Evolutionary conservation across 352 stramenopile genomes (phyloP), one percentile per base, ranked within the genome.

Genomic region (Pythium oligandrum): DNA sequence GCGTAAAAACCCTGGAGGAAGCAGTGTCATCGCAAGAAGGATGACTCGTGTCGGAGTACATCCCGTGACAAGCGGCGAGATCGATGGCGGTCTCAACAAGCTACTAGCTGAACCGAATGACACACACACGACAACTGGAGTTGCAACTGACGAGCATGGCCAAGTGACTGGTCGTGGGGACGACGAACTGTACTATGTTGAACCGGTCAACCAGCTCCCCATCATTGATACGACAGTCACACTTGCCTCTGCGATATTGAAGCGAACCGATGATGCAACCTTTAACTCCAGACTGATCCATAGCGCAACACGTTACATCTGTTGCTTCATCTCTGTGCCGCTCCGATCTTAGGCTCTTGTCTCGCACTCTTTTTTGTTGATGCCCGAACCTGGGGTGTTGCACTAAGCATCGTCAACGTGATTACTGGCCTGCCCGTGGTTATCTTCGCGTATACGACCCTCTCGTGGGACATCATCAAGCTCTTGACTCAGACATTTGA

Each of bases 381-480:
- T 1, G 44, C 51, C 26, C 8, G 48, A 3, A 17, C 55, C 0
- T 39, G 10, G n/a, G 46, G 46, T 11, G 55, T 3, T 4, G 40
- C 34, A 4, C 30, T 55, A 37, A 51, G 48, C 31, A 57, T 43
- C 43, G 31, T 62, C 48, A 55, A 49, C 4, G 55, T 26, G 11
- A 42, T 47, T 5, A 57, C 40, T 3, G 48, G 48, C 2, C 32
- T 44, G 4, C 32, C 56, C 8, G 42, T 62, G 4, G 34, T 56
- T 7, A 10, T 62, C 11, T 40, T 57, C 43, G 35, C 44, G 17
- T 55, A 51, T 9, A 42, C 48, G 44, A 53, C 55, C n/a, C 37
- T 62, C 3, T 62, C 55, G 26, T 62, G 55, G 48, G 55, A 62
- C 30, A 48, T 62, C 42, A 48, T 62, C 11, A 9, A 17, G 6